Evolutionary conservation across 2,329 filamentous ascomycete genomes (phyloP), one percentile per base, ranked within the genome.

Genomic region (Neoarthrinium moseri): DNA sequence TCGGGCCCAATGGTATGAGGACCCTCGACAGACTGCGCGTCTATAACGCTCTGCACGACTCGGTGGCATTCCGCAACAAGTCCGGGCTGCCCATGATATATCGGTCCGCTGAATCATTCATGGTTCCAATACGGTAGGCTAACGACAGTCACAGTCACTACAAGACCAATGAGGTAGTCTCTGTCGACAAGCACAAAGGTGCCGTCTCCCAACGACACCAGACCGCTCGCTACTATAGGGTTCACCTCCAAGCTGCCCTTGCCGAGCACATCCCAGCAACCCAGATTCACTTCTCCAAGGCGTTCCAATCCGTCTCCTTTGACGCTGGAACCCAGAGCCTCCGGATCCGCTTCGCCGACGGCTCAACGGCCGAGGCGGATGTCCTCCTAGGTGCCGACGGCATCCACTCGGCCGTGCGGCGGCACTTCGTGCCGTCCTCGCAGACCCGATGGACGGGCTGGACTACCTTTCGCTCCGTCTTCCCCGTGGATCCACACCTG

Each of bases 331-430:
- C 49, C 3, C 49, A 53, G n/a, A 58, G 58, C 33, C 54, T 65
- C 2, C 58, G 68, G 1, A 56, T 79, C 1, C 54, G 54, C 21
- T 80, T 81, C 52, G 59, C 66, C n/a, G 77, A 80, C 52, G 74
- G 72, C 5, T 69, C 65, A 0, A 63, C 56, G 3, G 63, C 63
- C 0, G 55, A 58, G 0, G 73, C 72, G 1, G 74, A 80, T 51
- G 56, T 78, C 32, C 54, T 79, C 20, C 65, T 81, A 13, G 77
- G 75, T 1, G 71, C 75, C 1, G 77, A 81, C 56, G 78, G 78
- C 30, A 72, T 80, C 37, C 72, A 74, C 52, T 78, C 74, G 17
- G 61, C 66, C 2, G 67, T 75, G 20, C 63, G 67, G 11, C 61
- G 59, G 20, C 68, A 68, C n/a, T 72, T 78, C 43, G 63, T 73